Evolutionary conservation across 495 filamentous ascomycete genomes (phyloP), one percentile per base, ranked within the genome.

Genomic region (Aspergillus cavernicola): DNA sequence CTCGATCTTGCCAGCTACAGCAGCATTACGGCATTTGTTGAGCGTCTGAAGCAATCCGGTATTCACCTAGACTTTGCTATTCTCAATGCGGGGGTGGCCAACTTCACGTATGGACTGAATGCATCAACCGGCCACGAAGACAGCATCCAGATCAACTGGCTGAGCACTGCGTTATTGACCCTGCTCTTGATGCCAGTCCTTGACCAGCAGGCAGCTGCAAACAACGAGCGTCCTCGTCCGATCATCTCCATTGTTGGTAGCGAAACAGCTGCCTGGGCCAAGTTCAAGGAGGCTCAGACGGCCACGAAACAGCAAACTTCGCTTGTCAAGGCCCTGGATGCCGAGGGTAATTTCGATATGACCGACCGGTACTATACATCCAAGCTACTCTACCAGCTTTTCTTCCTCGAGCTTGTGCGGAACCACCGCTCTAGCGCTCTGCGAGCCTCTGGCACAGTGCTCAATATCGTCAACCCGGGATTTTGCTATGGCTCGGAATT

Each of bases 161-260:
- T 80, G 4, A 72, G 69, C 12, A 81, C 71, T 0, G 52, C 67
- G 3, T 82, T n/a, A 0, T 72, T 83, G 3, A 57, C 68, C 9
- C 60, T 76, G n/a, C 66, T 79, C 2, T 65, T 80, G 7, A 65
- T 81, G 13, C 79, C 79, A 0, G 53, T 70, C 4, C 66, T 78
- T 16, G 39, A 24, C 1, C 5, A 18, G 28, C 47, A 45, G 16
- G 40, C 48, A 1, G 26, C 35, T 8, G 11, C 18, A 6, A 18
- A 38, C 36, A 5, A 23, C 23, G 23, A 51, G 7, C 29, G 32
- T 5, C 40, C 50, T 5, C 50, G 50, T 19, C 50, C 50, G 13
- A 29, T 45, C 1, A 46, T 56, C 35, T 51, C 54, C 5, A 56
- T 56, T 12, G 54, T 56, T 3, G 40, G 47, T 10, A 51, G 47